Base-by-base conservation (phyloP, 2,329 filamentous ascomycete genomes). In the Trichoderma sp. region DNA sequence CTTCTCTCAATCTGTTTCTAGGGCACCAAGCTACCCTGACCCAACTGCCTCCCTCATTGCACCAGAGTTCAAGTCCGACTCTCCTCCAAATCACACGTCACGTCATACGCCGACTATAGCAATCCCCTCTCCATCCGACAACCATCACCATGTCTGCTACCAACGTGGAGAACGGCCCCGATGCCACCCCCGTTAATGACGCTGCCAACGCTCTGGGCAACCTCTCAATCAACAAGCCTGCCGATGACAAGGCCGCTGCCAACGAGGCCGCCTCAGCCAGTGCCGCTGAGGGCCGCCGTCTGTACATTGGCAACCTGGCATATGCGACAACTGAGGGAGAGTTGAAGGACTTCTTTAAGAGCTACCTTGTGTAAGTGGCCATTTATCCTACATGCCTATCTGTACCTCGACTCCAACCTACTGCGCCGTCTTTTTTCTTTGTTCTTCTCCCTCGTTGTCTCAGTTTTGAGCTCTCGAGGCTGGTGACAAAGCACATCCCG, bases 281-380 rank as follows among this genome's bases (percentile, higher is more conserved):
- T 84, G 95, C 95, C 81, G 93, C 94, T 82, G 95, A 99, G 87
- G 94, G 95, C 81, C 92, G 95, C 85, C 92, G 95, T 85, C 90
- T 99, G 77, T 99, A 99, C 85, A 98, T 99, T 85, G 95, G 95
- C 86, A 99, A 99, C 87, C 91, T 99, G 88, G 95, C 95, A 77
- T 99, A 99, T 82, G 93, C 94, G 90, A 98, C 95, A 89, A 97
- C 93, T 81, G 95, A 98, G 91, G 95, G 91, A 90, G 93, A 97
- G 90, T 92, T 99, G 88, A 97, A 96, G 87, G 91, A 95, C 76
- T 99, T 99, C 88, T 99, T 99, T 90, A 94, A 95, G 87, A 91
- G 90, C 82, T 98, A 97, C 87, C 90, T 95, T 85, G 92, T 99
- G 95, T 99, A 88, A 87, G 94, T 91, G 26, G 43, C 19, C 52